Percentiles rank a stretch among this genome's conserved stretches.
Evolutionary conservation across 371 early-diverging fungal species (phyloP).

Genomic region (Mucor sp.): DNA sequence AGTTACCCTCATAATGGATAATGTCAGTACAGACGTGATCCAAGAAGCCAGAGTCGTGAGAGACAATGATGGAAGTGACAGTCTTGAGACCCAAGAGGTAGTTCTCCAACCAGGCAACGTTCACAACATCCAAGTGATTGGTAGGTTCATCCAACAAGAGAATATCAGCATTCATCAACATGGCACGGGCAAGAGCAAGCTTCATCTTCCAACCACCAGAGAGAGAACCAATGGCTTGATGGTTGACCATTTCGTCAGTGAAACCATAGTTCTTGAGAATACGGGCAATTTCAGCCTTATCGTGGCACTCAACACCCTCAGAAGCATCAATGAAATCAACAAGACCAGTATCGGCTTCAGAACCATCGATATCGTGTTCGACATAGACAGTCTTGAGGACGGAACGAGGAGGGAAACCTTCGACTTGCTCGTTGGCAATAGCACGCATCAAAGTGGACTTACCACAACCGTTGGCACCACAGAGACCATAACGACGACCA

Average conservation of each 20-base stretch:
- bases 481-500: constrained; percentile 81
- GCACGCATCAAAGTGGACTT: constrained; percentile 90
- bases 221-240: constrained; percentile 67
- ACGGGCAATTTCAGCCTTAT: constrained; percentile 55
- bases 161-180: constrained; percentile 83
- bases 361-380: constrained; percentile 78
- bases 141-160: constrained; percentile 91
- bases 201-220: constrained; percentile 94
- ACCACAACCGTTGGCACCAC: constrained; percentile 86
- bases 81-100: constrained; percentile 70
- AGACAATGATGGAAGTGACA: constrained; percentile 82
- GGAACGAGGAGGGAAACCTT: constrained; percentile 77
- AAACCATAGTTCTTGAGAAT: constrained; percentile 70
- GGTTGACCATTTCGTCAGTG: constrained; percentile 64
- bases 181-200: constrained; percentile 82
- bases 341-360: constrained; percentile 64
- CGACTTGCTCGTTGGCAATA: constrained; percentile 72
- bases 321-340: constrained; percentile 67
- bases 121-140: constrained; percentile 86
- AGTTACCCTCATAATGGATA: constrained; percentile 72
- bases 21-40: constrained; percentile 85
- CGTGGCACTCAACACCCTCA: constrained; percentile 55
- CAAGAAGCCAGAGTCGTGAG: constrained; percentile 88
- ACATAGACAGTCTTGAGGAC: constrained; percentile 74
- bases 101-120: constrained; percentile 83